Percentiles rank a stretch among this genome's conserved stretches.
phyloP scores from a whole-genome alignment of 1,284 basidiomycete species.

The Polyporus tsugae region DNA sequence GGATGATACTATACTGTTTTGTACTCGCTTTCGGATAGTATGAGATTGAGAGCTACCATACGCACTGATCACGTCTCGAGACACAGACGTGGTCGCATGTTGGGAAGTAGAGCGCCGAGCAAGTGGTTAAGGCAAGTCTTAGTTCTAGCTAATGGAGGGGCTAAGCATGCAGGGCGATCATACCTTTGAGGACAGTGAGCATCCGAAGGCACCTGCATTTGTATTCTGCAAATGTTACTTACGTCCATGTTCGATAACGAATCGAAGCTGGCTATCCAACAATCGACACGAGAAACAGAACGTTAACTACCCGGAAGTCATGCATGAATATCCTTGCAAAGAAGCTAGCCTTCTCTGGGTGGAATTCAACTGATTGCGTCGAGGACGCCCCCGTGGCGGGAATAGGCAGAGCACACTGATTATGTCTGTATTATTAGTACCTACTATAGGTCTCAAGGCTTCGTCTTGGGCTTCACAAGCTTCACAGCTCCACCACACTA shows the following conservation, averaged over 20 bases:
- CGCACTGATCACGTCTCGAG: neutral
- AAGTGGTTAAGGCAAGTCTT: no score
- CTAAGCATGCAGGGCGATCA: no score
- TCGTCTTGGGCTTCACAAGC: neutral
- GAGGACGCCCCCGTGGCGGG: neutral
- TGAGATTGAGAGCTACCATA: neutral
- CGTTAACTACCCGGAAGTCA: neutral
- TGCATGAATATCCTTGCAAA: neutral
- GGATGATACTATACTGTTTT: conserved; percentile 17
- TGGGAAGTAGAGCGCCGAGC: neutral
- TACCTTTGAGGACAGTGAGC: neutral
- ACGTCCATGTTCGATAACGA: neutral
- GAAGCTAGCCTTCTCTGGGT: neutral
- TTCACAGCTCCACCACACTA: neutral
- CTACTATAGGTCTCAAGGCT: neutral
- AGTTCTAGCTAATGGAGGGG: no score
- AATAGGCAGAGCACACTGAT: neutral
- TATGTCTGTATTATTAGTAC: no score
- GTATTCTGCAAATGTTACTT: neutral
- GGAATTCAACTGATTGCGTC: no score
- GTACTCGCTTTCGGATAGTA: conserved; percentile 19
- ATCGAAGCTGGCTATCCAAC: neutral
- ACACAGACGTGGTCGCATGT: neutral
- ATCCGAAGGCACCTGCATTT: neutral
- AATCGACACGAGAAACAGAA: neutral